Base-by-base conservation (phyloP, 441 rosid species). In the Populus hybrid region DNA sequence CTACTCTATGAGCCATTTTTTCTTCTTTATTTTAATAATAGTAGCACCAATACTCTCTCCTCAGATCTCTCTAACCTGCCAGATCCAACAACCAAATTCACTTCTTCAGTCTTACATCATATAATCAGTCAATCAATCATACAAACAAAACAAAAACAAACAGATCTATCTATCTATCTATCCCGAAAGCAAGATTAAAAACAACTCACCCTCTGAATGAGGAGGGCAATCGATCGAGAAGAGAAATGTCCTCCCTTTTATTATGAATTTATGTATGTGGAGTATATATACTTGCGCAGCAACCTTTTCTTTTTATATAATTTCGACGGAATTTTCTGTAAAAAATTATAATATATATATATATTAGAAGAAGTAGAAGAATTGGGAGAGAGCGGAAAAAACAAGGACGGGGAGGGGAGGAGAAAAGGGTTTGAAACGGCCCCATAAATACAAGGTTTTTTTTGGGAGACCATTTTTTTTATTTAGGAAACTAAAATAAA, bases 1-100 rank as follows among this genome's bases (percentile, higher is more conserved):
- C 97, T 72, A 93, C 93, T 74, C 93, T 85, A 79, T 88, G 80
- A 73, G 90, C 91, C 98, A 94, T 83, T n/a, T 24, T 16, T 6
- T 12, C 10, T 34, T 36, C 11, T n/a, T 35, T 61, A 18, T 57
- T 46, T 46, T 46, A 57, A 57, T 9, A 61, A 61, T 61, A 61
- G 26, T 9, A 61, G 28, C 5, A 11, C 3, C n/a, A 50, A 3
- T 4, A 36, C 38, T 3, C 66, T 57, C 70, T 65, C 57, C 73
- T 69, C 82, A 50, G 72, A 40, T 72, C 70, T 71, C 75, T 74
- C 72, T 88, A 28, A 40, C 66, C 79, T 71, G 75, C 34, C 23
- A 77, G 71, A 77, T 71, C 69, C 72, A 72, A 46, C 16, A n/a
- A 59, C 66, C 50, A 16, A 9, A 61, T 9, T 21, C 66, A 61